Percentiles rank a stretch among this genome's conserved stretches.
Conservation (phyloP, 75 land plant species). For the Azolla pinnata region DNA sequence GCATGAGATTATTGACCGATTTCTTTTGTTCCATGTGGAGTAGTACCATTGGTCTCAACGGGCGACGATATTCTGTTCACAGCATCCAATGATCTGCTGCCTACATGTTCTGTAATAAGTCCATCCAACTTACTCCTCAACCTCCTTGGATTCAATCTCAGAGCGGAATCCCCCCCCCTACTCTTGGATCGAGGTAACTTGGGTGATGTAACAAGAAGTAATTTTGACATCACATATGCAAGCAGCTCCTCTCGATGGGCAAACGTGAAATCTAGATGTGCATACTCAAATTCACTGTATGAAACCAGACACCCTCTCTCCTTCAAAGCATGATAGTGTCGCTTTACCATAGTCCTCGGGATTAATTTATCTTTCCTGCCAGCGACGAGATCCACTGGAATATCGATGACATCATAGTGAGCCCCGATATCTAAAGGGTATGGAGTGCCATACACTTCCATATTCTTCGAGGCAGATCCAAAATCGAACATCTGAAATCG, state of each 20-base stretch:
- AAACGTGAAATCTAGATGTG: slow-evolving; percentile 61
- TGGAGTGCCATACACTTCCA: slow-evolving; percentile 57
- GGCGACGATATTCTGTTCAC: too few relatives aligned
- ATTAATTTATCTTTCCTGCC: slow-evolving; percentile 75
- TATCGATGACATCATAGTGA: slow-evolving; percentile 59
- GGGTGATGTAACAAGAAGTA: slow-evolving; percentile 23
- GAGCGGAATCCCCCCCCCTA: too few relatives aligned
- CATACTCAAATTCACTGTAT: slow-evolving; percentile 84
- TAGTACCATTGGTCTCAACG: too few relatives aligned
- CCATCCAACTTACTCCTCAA: too few relatives aligned
- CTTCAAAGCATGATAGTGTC: slow-evolving; percentile 69
- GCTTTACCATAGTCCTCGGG: slow-evolving; percentile 70
- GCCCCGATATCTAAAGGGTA: slow-evolving; percentile 72
- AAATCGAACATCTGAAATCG: slow-evolving; percentile 85
- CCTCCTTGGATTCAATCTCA: too few relatives aligned
- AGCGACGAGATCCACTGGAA: slow-evolving; percentile 90
- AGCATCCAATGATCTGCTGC: too few relatives aligned
- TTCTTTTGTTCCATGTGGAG: too few relatives aligned
- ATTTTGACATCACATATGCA: slow-evolving; percentile 51
- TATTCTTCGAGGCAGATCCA: slow-evolving; percentile 56
- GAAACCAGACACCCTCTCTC: slow-evolving; percentile 54
- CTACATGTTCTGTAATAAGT: too few relatives aligned
- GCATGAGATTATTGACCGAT: too few relatives aligned
- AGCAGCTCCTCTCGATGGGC: slow-evolving; percentile 66
- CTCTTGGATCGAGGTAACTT: too few relatives aligned